phyloP scores from a whole-genome alignment of 345 rosid genomes.

The Theobroma cacao region DNA sequence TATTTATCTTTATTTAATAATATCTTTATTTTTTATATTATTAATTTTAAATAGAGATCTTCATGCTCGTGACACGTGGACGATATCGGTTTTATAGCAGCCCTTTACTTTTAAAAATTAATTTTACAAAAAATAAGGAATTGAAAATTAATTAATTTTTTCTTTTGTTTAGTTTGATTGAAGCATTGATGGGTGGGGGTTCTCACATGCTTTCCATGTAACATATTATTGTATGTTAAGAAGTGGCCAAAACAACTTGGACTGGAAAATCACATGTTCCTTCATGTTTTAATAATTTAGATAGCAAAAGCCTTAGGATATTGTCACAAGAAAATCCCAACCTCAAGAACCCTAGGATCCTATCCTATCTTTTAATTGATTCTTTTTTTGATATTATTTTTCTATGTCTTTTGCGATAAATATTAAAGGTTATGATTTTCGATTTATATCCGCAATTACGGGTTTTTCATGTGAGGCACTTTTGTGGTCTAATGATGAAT shows the following conservation, averaged over 20 bases:
- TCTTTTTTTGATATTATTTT: not conserved
- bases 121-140: too few species aligned
- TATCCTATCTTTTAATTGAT: not conserved
- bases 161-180: too few species aligned
- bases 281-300: not conserved
- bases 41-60: too few species aligned
- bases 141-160: too few species aligned
- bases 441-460: not conserved
- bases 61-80: too few species aligned
- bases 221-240: not conserved
- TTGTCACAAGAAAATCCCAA: constrained; percentile 18
- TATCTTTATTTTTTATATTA: too few species aligned
- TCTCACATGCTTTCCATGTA: constrained; percentile 21
- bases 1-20: too few species aligned
- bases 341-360: not conserved
- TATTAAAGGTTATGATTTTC: not conserved
- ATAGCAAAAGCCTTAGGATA: not conserved
- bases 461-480: too few species aligned
- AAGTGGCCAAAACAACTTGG: constrained; percentile 5
- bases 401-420: not conserved
- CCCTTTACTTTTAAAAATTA: too few species aligned
- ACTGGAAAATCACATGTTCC: constrained; percentile 23
- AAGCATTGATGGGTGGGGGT: not conserved
- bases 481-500: too few species aligned
- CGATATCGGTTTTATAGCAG: too few species aligned